Evolutionary conservation across 1,284 basidiomycete species (phyloP), one percentile per base, ranked within the genome.

Genomic region (Apiotrichum porosum): DNA sequence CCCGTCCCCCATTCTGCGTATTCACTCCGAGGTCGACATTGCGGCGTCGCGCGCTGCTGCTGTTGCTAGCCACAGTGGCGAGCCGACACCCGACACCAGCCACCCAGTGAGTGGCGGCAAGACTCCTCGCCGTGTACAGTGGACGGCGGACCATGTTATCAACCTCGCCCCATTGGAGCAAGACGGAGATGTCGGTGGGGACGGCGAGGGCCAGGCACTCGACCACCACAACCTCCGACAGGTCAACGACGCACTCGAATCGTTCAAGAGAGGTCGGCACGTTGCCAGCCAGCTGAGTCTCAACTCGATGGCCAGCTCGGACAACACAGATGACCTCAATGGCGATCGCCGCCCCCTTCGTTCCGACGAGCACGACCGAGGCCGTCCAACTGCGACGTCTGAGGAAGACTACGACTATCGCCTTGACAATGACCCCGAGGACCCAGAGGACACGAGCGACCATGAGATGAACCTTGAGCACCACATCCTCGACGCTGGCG

Each of bases 361-460:
- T n/a, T n/a, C n/a, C n/a, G n/a, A n/a, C n/a, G n/a, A 26, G 9
- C 26, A 15, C 15, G 18, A 14, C 10, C 17, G n/a, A n/a, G 28
- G 19, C 1, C 24, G 14, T n/a, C n/a, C n/a, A n/a, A n/a, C n/a
- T n/a, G n/a, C n/a, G n/a, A n/a, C n/a, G 13, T 26, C 22, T 24
- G 67, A 65, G 15, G 67, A 68, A 36, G 72, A 74, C 51, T 74
- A 74, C 36, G 72, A 73, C 49, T 74, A 72, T 50, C 59, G 72
- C 15, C 56, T 70, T 9, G 71, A 74, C 42, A 52, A 54, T 3
- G 68, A 64, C 42, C 63, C 63, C 14, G 36, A 36, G 6, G 12
- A n/a, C n/a, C 9, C 15, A 6, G 37, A 39, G 9, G 37, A 30
- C 12, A 34, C 9, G 30, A 9, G 57, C 58, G 41, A 50, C 26